Evolutionary conservation across 148 eudicot species (phyloP).

Genomic region (Beta vulgaris): DNA sequence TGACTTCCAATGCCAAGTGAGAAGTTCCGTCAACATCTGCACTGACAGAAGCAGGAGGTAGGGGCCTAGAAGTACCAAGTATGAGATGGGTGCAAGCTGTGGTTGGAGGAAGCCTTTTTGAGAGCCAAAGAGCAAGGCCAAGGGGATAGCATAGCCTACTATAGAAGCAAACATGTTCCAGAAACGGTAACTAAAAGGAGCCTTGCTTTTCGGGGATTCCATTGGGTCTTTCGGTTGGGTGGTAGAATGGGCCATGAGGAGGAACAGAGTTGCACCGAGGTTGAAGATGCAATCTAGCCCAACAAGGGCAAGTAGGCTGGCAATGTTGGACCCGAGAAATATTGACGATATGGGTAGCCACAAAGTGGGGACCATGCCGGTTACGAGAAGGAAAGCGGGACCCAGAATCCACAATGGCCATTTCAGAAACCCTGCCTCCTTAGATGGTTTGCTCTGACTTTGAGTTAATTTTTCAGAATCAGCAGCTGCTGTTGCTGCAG

Average conservation of each 20-base stretch:
- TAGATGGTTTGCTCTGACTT: constrained; percentile 24
- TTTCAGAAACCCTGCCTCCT: constrained; percentile 42
- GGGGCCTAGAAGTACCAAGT: constrained; percentile 72
- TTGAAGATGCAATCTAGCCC: constrained; percentile 95
- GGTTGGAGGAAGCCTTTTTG: constrained; percentile 67
- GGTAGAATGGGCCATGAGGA: constrained; percentile 87
- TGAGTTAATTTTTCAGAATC: constrained; percentile 33
- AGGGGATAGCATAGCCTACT: constrained; percentile 61
- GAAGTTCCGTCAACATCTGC: constrained; percentile 81
- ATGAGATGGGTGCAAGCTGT: constrained; percentile 61
- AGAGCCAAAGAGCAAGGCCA: constrained; percentile 50
- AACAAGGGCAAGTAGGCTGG: constrained; percentile 74
- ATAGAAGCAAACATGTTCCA: constrained; percentile 80
- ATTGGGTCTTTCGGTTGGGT: constrained; percentile 54
- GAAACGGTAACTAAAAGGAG: constrained; percentile 66
- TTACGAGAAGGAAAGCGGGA: constrained; percentile 70
- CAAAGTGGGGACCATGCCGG: constrained; percentile 92
- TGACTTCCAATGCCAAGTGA: constrained; percentile 94
- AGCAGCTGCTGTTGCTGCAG: constrained; percentile 33
- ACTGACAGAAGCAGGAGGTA: constrained; percentile 79
- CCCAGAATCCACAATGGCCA: constrained; percentile 95
- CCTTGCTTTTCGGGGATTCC: constrained; percentile 45
- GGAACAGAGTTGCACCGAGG: constrained; percentile 84
- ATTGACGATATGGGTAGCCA: constrained; percentile 92
- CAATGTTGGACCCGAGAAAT: constrained; percentile 84